Base-by-base conservation (phyloP, 2,329 filamentous ascomycete genomes). In the Aspergillus ochraceoroseus region DNA sequence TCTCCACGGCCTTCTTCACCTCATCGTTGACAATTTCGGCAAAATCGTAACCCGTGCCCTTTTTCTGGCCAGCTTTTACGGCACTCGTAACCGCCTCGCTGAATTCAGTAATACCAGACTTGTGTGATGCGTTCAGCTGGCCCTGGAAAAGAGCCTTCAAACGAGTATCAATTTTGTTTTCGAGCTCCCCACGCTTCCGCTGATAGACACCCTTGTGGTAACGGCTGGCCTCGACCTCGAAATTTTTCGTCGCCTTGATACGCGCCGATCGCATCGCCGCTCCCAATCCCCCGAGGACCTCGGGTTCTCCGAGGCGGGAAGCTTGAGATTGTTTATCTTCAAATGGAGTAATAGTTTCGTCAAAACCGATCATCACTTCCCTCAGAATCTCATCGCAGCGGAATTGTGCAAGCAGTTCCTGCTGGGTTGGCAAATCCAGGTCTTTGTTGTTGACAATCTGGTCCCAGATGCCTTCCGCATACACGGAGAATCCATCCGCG, bases 381-480 rank as follows among this genome's bases (percentile, higher is more conserved):
- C 89, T 78, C 26, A 88, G 79, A 43, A 98, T 98, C 67, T 98
- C 92, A 62, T 98, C 92, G 64, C 92, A 98, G 52, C 92, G 81
- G 71, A 96, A 98, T 64, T 98, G 92, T 7, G 92, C 92, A 38
- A 98, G 76, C 31, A 98, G 75, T 64, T 98, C 92, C 67, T 98
- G 92, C 63, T 98, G 92, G 0, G 92, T 96, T 3, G 92, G 92
- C 44, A 98, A 68, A 66, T 98, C 92, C 39, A 98, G 74, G 59
- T 98, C 92, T 67, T 98, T 98, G 75, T 98, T 98, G 72, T 90
- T 85, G 55, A 95, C 89, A 60, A 98, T 98, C 67, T 96, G 90
- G 57, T 96, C 89, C 92, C 92, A 98, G 30, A 98, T 80, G 27
- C 89, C 87, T 61, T 92, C 82, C 0, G 92, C 89, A 56, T 98